These are phyloP conservation scores for Cladorrhinum samala DNA, from an alignment of 495 filamentous ascomycete genomes.

Conservation along the genomic window DNA sequence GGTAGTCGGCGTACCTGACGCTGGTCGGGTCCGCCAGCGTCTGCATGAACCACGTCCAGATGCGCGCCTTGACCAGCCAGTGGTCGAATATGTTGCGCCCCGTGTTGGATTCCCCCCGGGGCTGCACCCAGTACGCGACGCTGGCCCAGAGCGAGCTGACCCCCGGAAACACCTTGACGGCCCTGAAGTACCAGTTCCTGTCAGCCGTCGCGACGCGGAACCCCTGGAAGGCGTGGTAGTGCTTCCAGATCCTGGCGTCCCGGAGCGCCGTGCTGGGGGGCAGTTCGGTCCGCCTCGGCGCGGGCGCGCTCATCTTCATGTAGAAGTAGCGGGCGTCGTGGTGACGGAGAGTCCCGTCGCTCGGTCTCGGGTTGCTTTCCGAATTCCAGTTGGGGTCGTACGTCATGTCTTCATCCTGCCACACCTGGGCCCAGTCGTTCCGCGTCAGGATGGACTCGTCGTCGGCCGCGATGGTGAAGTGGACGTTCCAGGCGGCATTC, in stretches of 20 bases:
- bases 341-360: no score
- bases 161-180: not conserved
- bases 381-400: no score
- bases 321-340: no score
- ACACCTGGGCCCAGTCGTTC: no score
- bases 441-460: no score
- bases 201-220: not conserved
- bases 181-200: not conserved
- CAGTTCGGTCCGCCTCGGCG: no score
- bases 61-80: slow-evolving; percentile 6
- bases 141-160: slow-evolving; percentile 7
- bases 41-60: slow-evolving; percentile 11
- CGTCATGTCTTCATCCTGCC: no score
- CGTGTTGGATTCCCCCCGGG: not conserved
- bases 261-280: no score
- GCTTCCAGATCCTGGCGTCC: not conserved
- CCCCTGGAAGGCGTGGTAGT: slow-evolving; percentile 5
- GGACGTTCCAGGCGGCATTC: no score
- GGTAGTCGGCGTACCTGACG: not conserved
- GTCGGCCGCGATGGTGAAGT: no score
- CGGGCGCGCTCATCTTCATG: no score
- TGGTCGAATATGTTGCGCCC: not conserved
- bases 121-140: not conserved
- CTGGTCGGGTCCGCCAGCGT: not conserved
- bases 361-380: no score